Evolutionary conservation across 2,329 filamentous ascomycete genomes (phyloP), one percentile per base, ranked within the genome.

Genomic region (Aspergillus sergii): DNA sequence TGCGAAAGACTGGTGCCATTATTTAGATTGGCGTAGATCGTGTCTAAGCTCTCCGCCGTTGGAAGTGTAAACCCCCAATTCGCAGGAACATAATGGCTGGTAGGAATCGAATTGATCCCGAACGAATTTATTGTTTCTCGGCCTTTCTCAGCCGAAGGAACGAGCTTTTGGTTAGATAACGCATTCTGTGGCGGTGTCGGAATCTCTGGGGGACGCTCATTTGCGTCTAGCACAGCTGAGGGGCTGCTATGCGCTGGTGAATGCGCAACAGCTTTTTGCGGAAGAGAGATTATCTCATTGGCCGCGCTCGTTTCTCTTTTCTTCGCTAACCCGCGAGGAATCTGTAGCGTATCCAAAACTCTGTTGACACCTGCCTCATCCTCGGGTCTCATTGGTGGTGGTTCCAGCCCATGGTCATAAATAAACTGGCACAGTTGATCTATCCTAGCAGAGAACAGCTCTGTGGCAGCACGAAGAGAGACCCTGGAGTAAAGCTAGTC

Each of bases 341-440:
- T 76, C 59, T 76, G 72, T 14, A 79, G 71, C 9, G 76, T 78
- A 36, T 79, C 76, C 36, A 79, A 61, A 8, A 79, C 76, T 60
- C 75, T 69, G n/a, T 75, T 78, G 67, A 79, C 77, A 1, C 72
- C 76, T 26, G 66, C 66, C 58, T 78, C 76, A 61, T 78, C 77
- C 32, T 78, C 76, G 7, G 72, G 69, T 7, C 75, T 70, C 79
- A 81, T 81, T 0, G 68, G 64, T 0, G 79, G 79, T 2, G 76
- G 75, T 34, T 78, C 71, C 3, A 81, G 69, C 4, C 78, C 78
- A 66, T 79, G 71, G 21, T 80, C 76, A 51, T 74, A 65, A n/a
- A 81, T 81, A 34, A 80, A 81, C 28, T 78, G 75, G 61, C 68
- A 73, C 21, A 79, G 67, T 61, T 79, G 76, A 60, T 79, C 77